Conservation (phyloP, 2,329 filamentous ascomycete species). For the Curvularia spicifera region DNA sequence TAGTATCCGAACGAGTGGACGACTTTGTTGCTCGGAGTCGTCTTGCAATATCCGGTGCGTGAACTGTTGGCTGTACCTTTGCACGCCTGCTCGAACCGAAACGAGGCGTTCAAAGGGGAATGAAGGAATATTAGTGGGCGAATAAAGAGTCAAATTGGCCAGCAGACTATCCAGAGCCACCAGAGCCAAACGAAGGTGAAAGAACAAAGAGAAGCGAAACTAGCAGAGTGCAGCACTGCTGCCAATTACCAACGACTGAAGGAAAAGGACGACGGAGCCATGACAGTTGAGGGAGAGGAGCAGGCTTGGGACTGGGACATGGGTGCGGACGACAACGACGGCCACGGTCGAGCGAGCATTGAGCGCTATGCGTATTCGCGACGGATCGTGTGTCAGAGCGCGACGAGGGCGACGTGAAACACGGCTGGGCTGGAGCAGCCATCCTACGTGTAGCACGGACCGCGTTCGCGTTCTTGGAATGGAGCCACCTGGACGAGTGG, state of each 20-base stretch:
- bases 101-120: constrained; percentile 10
- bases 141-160: constrained; percentile 2
- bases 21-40: constrained; percentile 36
- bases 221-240: constrained; percentile 45
- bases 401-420: constrained; percentile 35
- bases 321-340: constrained; percentile 32
- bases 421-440: constrained; percentile 19
- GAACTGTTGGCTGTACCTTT: constrained; percentile 33
- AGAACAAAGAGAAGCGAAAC: constrained; percentile 45
- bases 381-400: constrained; percentile 41
- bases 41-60: constrained; percentile 35
- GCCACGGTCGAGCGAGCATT: constrained; percentile 43
- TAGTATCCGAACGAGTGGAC: constrained; percentile 43
- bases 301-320: constrained; percentile 41
- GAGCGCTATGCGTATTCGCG: constrained; percentile 41
- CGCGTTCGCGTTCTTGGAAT: constrained; percentile 15
- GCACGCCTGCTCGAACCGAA: constrained; percentile 17
- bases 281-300: constrained; percentile 34
- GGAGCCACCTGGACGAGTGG: too few relatives aligned
- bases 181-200: constrained; percentile 42
- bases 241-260: constrained; percentile 42
- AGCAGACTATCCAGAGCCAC: constrained; percentile 31
- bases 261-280: constrained; percentile 29
- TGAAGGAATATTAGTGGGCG: constrained; percentile 9
- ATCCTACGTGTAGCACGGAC: constrained; percentile 26